Evolutionary conservation across 257 asterid genomes (phyloP).

Genomic region (Coffea canephora): DNA sequence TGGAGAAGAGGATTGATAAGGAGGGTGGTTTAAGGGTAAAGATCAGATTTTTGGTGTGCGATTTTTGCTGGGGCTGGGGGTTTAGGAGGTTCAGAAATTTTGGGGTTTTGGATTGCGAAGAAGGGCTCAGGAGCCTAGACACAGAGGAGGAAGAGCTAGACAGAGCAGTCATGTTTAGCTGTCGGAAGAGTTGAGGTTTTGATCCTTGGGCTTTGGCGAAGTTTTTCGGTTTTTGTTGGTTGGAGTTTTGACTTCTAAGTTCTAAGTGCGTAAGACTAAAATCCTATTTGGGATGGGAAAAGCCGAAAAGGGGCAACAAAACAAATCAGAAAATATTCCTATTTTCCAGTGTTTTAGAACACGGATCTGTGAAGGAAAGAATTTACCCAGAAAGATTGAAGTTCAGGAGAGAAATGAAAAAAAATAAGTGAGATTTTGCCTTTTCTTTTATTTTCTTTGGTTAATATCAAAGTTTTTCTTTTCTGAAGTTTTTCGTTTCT

Average conservation of each 20-base stretch:
- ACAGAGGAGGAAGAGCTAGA: constrained; percentile 1
- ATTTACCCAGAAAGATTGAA: too few species aligned
- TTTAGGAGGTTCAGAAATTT: constrained; percentile 17
- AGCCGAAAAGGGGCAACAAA: too few species aligned
- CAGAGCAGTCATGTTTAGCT: constrained; percentile 22
- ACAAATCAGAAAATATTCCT: too few species aligned
- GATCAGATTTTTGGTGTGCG: constrained; percentile 20
- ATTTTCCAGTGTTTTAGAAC: too few species aligned
- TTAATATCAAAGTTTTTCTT: too few species aligned
- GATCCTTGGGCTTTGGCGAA: not conserved
- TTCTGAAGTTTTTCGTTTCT: too few species aligned
- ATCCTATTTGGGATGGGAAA: too few species aligned
- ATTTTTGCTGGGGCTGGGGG: constrained; percentile 15
- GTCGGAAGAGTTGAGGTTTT: not conserved
- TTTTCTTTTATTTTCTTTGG: too few species aligned
- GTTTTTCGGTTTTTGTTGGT: not conserved
- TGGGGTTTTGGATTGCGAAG: constrained; percentile 9
- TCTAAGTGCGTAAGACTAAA: too few species aligned
- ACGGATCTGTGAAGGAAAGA: too few species aligned
- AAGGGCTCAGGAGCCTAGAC: constrained; percentile 20
- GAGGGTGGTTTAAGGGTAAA: constrained; percentile 39
- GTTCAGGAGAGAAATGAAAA: too few species aligned
- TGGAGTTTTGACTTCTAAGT: not conserved
- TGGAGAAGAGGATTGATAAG: constrained; percentile 33
- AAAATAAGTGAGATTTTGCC: too few species aligned